phyloP scores from a whole-genome alignment of 108 stramenopile genomes.

The Pseudonitzschia multistriata region DNA sequence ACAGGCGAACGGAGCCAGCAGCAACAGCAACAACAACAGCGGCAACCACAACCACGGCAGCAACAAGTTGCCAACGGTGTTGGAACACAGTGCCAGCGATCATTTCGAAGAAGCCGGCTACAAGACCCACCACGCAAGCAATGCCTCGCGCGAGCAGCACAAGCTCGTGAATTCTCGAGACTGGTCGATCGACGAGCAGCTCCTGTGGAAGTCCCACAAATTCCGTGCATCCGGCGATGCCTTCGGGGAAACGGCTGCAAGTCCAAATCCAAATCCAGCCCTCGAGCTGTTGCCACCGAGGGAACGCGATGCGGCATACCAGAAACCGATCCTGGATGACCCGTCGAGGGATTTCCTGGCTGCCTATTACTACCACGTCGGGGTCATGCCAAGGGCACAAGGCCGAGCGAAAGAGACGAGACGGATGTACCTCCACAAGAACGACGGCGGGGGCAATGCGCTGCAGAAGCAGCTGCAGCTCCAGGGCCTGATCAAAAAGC shows the following conservation, averaged over 20 bases:
- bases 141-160: background rate
- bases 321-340: slow-evolving; percentile 18
- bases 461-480: background rate
- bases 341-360: slow-evolving; percentile 24
- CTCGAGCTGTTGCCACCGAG: background rate
- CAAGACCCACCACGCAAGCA: background rate
- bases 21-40: slow-evolving; percentile 16
- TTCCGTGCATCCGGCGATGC: background rate
- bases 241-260: background rate
- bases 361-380: slow-evolving; percentile 41
- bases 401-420: slow-evolving; percentile 6
- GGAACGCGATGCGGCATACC: background rate
- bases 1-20: background rate
- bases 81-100: background rate
- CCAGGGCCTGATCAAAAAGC: background rate
- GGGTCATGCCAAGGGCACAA: slow-evolving; percentile 24
- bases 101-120: slow-evolving; percentile 1
- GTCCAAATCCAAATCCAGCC: background rate
- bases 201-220: slow-evolving; percentile 27
- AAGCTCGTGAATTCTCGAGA: slow-evolving; percentile 16
- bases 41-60: slow-evolving; percentile 8
- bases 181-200: slow-evolving; percentile 40
- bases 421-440: background rate
- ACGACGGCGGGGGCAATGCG: background rate
- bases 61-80: slow-evolving; percentile 4